Evolutionary conservation across 768 basidiomycete genomes (phyloP), one percentile per base, ranked within the genome.

Genomic region (Pleurotus giganteus): DNA sequence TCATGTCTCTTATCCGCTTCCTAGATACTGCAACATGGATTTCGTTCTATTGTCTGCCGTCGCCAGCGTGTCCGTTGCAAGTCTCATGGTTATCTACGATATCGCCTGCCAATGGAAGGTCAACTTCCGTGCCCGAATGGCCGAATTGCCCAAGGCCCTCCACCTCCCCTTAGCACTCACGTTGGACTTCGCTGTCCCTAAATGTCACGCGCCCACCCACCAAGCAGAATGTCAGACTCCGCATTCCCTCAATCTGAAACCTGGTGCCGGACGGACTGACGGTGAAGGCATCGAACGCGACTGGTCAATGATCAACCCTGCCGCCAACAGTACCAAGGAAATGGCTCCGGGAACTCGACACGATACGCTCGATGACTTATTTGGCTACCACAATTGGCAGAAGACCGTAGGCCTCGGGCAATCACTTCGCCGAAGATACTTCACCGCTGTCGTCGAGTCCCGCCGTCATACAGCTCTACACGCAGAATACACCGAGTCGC

Each of bases 191-290:
- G 57, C 58, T 4, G 53, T 75, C 0, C 74, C 72, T 0, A 75
- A 75, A 51, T 72, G 68, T 15, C 74, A 75, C 23, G 55, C 69
- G 1, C 60, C 62, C 0, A 65, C 59, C 0, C 73, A 75, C 32
- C 46, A 60, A 1, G 36, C 57, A 0, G 46, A 56, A 11, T 69
- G 70, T 32, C 67, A 69, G n/a, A 36, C 34, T 1, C 34, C 34
- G 2, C 34, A 55, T 27, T 70, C 67, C 0, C 58, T 73, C 29
- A 68, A 70, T 21, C 59, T 58, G 15, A 43, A 41, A 6, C 23
- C 31, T 2, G 57, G 63, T 0, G 57, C 59, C 28, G 67, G 65
- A 4, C 54, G 65, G 2, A 65, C 60, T 8, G 68, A 70, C 53
- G 66, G 71, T 0, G 70, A 75, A 41, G 67, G 53, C 0, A 60